These are phyloP conservation scores for Mollisia scopiformis DNA, from an alignment of 2,329 filamentous ascomycete genomes.

Conservation along the genomic window DNA sequence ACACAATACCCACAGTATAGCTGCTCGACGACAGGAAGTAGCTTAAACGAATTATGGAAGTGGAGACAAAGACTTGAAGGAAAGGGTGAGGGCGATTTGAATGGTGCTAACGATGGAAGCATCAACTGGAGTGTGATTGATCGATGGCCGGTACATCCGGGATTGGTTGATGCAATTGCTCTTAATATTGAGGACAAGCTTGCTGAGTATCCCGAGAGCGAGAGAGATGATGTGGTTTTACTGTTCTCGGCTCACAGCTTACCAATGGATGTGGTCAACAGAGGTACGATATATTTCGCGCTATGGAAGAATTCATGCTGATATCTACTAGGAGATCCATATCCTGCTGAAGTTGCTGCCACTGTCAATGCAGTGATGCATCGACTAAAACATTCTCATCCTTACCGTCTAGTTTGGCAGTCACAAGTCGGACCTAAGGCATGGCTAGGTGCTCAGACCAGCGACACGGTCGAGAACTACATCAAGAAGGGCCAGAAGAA, in stretches of 20 bases:
- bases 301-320: constrained; percentile 11
- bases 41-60: constrained; percentile 96
- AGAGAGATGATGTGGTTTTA: constrained; percentile 78
- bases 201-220: constrained; percentile 79
- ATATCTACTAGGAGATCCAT: constrained; percentile 72
- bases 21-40: constrained; percentile 95
- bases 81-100: constrained; percentile 50
- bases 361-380: constrained; percentile 98
- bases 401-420: constrained; percentile 95
- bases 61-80: constrained; percentile 89
- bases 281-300: constrained; percentile 56
- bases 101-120: constrained; percentile 55
- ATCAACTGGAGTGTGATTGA: constrained; percentile 99
- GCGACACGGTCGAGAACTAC: constrained; percentile 84
- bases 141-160: constrained; percentile 90
- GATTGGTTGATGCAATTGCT: constrained; percentile 89
- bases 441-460: constrained; percentile 94
- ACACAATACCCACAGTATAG: constrained; percentile 99
- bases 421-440: constrained; percentile 95
- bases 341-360: constrained; percentile 92
- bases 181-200: constrained; percentile 88
- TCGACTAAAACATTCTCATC: constrained; percentile 82
- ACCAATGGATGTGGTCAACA: constrained; percentile 96
- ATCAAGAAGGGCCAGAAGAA: constrained; percentile 91
- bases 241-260: constrained; percentile 95